Evolutionary conservation across 495 filamentous ascomycete genomes (phyloP), one percentile per base, ranked within the genome.

Genomic region (Tuber brumale): DNA sequence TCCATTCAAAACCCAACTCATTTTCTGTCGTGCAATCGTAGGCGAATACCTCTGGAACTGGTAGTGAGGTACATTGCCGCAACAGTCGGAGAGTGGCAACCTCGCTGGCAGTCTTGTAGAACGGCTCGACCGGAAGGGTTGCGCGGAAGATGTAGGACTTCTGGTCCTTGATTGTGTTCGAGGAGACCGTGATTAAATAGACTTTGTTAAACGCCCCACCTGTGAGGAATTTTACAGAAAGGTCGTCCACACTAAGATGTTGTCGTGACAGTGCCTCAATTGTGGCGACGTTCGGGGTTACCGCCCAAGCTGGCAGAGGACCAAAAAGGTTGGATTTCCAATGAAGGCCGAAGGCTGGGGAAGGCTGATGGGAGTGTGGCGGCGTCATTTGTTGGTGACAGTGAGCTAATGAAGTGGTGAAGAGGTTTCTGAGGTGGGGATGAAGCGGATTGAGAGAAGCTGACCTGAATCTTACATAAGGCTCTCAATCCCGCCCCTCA

Each of bases 191-290:
- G 46, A 80, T 45, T 23, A 69, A 70, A 37, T 80, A 80, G 9
- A 80, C 46, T 45, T 72, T 80, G 42, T 80, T 80, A 71, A 76
- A 74, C 19, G 48, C 72, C 9, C 77, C 77, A 2, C 70, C 70
- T 16, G 61, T 44, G 8, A 79, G 66, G 76, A 79, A 79, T 27
- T 43, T 69, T 43, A 77, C 69, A 31, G 51, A 35, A 18, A 77
- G 70, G 27, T 76, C 71, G 12, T 57, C 37, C 27, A 48, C 37
- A 27, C 41, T 10, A n/a, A 76, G 75, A 16, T 76, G 71, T 61
- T 70, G 23, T 16, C n/a, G n/a, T n/a, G 70, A 76, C 35, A 76
- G 51, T 19, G 45, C 43, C 12, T 44, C 57, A 37, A 76, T 76
- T 31, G 43, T 70, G 45, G 69, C 75, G 57, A 74, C 44, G 18